Evolutionary conservation across 1,139 yeast genomes (phyloP), one percentile per base, ranked within the genome.

Genomic region (Candida labiduridarum): DNA sequence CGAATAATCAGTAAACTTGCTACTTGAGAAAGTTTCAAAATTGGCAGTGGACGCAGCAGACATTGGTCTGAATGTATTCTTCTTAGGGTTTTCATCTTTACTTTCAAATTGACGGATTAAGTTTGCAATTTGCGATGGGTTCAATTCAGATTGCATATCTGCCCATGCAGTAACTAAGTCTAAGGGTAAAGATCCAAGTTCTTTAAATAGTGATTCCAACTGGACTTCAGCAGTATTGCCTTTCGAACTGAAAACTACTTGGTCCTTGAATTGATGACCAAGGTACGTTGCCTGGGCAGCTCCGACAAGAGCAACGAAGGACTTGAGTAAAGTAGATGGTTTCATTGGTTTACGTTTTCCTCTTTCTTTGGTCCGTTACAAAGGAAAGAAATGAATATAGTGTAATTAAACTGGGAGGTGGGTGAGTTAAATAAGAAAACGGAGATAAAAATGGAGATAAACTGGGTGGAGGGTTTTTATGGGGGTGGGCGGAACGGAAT

Each of bases 1-100:
- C 12, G 71, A 49, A 55, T 80, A 69, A 15, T 67, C 72, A n/a
- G 61, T 56, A 53, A 68, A 72, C 48, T 67, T 63, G 2, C 59
- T 61, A 45, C 55, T 56, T 9, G 60, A 47, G 10, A 69, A 57
- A 1, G 57, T 50, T 46, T 69, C 69, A 54, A 67, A 67, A 4
- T 48, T 14, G 18, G 31, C 35, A 12, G 44, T 16, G 12, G 48
- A 18, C 2, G 29, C 31, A 15, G 46, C 29, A 5, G 34, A 14
- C 11, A 49, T 18, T 4, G 44, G 25, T n/a, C 46, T 49, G 19
- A 43, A 41, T 8, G n/a, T 33, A 30, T 45, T 52, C 22, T 46
- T 53, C 25, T 45, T 45, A 15, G 48, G 52, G 15, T 40, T 46
- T 31, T 44, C 36, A n/a, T 44, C 19, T 16, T 47, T 54, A 31